phyloP scores from a whole-genome alignment of 768 basidiomycete species.

The Austroboletus eburneus region DNA sequence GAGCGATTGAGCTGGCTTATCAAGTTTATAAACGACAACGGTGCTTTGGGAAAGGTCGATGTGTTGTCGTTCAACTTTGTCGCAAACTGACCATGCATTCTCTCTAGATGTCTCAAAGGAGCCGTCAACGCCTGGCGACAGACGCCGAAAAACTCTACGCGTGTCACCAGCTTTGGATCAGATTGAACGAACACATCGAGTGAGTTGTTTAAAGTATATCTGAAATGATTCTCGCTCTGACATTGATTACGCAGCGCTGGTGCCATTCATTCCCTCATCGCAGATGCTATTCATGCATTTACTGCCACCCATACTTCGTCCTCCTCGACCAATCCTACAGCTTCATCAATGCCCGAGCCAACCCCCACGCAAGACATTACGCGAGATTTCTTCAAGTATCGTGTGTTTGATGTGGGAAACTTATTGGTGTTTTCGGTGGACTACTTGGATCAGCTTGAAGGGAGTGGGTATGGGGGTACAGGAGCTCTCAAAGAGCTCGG shows the following conservation, averaged over 20 bases:
- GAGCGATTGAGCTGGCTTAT: slow-evolving; percentile 82
- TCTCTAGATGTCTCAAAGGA: slow-evolving; percentile 72
- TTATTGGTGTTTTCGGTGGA: slow-evolving; percentile 59
- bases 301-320: slow-evolving; percentile 42
- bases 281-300: slow-evolving; percentile 65
- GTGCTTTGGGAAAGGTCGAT: slow-evolving; percentile 66
- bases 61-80: neutral
- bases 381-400: slow-evolving; percentile 78
- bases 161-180: slow-evolving; percentile 76
- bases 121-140: slow-evolving; percentile 67
- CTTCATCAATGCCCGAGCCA: slow-evolving; percentile 40
- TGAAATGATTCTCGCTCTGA: neutral
- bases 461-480: slow-evolving; percentile 18
- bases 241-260: slow-evolving; percentile 39
- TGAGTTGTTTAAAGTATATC: slow-evolving; percentile 29
- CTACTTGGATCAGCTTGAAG: slow-evolving; percentile 23
- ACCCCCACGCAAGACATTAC: slow-evolving; percentile 67
- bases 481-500: slow-evolving; percentile 37
- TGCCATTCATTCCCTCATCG: slow-evolving; percentile 57
- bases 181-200: slow-evolving; percentile 65
- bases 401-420: slow-evolving; percentile 60
- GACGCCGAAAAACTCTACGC: slow-evolving; percentile 89
- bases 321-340: slow-evolving; percentile 7
- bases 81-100: slow-evolving; percentile 2
- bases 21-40: slow-evolving; percentile 84